Percentiles rank a stretch among this genome's conserved stretches.
Conservation (phyloP, 371 early-diverging fungal genomes). For the Globomyces sp. region DNA sequence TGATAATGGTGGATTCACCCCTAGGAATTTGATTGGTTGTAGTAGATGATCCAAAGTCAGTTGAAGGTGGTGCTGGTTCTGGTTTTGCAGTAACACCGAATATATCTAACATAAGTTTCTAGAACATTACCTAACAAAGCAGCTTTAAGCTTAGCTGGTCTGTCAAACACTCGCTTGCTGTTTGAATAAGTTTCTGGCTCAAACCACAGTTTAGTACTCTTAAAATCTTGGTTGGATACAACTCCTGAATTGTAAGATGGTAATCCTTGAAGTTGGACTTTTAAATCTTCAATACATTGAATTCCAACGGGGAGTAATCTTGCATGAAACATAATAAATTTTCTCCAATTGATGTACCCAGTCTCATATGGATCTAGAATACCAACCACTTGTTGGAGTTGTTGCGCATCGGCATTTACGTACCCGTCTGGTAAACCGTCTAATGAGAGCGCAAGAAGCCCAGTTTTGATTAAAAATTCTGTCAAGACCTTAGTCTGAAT, state of each 20-base stretch:
- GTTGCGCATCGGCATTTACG: conserved; percentile 28
- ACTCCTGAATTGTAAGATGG: not conserved
- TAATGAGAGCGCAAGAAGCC: conserved; percentile 26
- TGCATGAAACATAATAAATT: conserved; percentile 40
- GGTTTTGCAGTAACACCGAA: conserved; percentile 18
- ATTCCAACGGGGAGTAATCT: conserved; percentile 40
- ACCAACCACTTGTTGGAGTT: conserved; percentile 39
- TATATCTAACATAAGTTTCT: conserved; percentile 14
- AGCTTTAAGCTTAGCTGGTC: conserved; percentile 42
- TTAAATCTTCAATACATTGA: not conserved
- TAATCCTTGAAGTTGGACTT: not conserved
- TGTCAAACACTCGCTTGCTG: conserved; percentile 34
- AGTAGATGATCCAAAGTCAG: conserved; percentile 11
- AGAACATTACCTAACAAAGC: conserved; percentile 38
- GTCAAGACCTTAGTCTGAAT: conserved; percentile 42
- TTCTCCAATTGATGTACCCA: conserved; percentile 54
- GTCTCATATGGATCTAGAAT: conserved; percentile 54
- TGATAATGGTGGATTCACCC: not conserved
- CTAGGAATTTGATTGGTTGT: not conserved
- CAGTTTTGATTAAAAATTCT: conserved; percentile 32
- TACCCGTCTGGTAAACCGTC: conserved; percentile 48
- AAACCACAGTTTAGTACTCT: conserved; percentile 42
- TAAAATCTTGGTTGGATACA: conserved; percentile 31
- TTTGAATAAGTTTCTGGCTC: conserved; percentile 32
- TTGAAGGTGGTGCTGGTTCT: conserved; percentile 6